A percentile compares a stretch with the other conserved stretches of the same genome.
phyloP scores from a whole-genome alignment of 441 rosid genomes.

The Pelargonium cotyledonis region DNA sequence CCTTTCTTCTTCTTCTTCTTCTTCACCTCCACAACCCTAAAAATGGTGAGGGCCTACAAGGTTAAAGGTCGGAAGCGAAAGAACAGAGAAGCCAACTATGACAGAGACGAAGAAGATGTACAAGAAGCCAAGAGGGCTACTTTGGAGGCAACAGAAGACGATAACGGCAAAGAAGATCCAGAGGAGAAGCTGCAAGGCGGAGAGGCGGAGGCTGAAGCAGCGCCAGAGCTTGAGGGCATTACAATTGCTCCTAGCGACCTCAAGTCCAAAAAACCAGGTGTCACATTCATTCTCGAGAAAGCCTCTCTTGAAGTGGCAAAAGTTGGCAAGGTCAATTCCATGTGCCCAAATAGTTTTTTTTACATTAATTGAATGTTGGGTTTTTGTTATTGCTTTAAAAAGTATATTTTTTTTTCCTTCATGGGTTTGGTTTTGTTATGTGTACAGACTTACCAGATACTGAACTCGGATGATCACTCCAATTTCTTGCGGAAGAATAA shows the following conservation, averaged over 20 bases:
- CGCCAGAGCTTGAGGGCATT: constrained; percentile 35
- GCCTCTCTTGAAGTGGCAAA: constrained; percentile 79
- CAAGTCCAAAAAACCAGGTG: constrained; percentile 31
- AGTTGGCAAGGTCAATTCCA: constrained; percentile 63
- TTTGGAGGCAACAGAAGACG: constrained; percentile 18
- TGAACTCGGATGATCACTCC: constrained; percentile 76
- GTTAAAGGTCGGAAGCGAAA: constrained; percentile 41
- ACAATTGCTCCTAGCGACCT: constrained; percentile 29
- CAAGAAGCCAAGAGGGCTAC: constrained; percentile 21
- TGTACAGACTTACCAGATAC: constrained; percentile 61
- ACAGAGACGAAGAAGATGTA: constrained; percentile 33
- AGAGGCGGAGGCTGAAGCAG: not conserved
- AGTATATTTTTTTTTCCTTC: not conserved
- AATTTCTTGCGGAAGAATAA: constrained; percentile 61
- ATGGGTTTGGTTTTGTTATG: not conserved
- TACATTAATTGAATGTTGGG: not conserved
- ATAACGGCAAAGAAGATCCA: constrained; percentile 19
- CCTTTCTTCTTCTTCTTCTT: too few species aligned
- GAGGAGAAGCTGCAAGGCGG: constrained; percentile 17
- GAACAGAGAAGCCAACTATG: constrained; percentile 39
- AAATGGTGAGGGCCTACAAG: constrained; percentile 46
- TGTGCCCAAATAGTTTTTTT: not conserved
- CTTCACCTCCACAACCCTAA: not conserved
- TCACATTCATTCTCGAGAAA: constrained; percentile 66
- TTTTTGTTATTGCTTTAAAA: not conserved